Conservation (phyloP, 2,329 filamentous ascomycete genomes). For the Magnaporthiopsis incrustans region DNA sequence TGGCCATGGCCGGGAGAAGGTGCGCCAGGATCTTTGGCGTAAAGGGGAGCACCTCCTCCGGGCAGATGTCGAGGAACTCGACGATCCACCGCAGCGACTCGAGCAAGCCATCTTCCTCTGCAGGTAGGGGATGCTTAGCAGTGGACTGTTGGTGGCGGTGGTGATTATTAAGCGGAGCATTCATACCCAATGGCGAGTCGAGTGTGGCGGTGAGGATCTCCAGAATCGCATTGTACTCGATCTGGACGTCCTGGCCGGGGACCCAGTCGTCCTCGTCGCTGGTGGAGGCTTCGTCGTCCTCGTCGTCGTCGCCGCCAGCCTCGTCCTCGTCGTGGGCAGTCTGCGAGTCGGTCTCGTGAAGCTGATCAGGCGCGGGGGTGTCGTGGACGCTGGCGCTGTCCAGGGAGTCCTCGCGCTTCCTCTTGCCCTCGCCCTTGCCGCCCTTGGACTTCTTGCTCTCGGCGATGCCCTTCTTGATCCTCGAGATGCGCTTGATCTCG, state of each 20-base stretch:
- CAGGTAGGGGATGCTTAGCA: not conserved
- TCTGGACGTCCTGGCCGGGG: slow-evolving; percentile 90
- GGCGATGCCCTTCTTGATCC: slow-evolving; percentile 83
- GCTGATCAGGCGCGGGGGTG: slow-evolving; percentile 51
- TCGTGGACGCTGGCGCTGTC: slow-evolving; percentile 56
- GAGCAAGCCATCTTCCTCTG: slow-evolving; percentile 84
- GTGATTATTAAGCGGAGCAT: slow-evolving; percentile 9
- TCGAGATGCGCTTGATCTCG: slow-evolving; percentile 91
- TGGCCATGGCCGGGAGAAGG: slow-evolving; percentile 88
- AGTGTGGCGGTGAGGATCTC: slow-evolving; percentile 87
- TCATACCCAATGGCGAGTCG: slow-evolving; percentile 67
- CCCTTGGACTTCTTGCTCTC: slow-evolving; percentile 66
- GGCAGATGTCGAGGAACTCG: slow-evolving; percentile 92
- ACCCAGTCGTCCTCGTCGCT: slow-evolving; percentile 89
- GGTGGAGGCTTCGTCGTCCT: slow-evolving; percentile 47
- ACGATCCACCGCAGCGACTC: slow-evolving; percentile 94
- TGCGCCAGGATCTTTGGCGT: slow-evolving; percentile 88
- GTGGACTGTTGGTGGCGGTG: not conserved
- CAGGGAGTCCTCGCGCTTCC: slow-evolving; percentile 61
- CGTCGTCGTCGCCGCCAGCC: slow-evolving; percentile 48
- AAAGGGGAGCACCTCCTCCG: slow-evolving; percentile 91
- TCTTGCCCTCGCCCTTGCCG: slow-evolving; percentile 48
- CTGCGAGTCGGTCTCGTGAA: slow-evolving; percentile 47
- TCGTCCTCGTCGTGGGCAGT: slow-evolving; percentile 26
- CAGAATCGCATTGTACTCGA: slow-evolving; percentile 85